These are phyloP conservation scores for Colletotrichum zoysiae DNA, from an alignment of 2,329 filamentous ascomycete genomes.

Conservation along the genomic window DNA sequence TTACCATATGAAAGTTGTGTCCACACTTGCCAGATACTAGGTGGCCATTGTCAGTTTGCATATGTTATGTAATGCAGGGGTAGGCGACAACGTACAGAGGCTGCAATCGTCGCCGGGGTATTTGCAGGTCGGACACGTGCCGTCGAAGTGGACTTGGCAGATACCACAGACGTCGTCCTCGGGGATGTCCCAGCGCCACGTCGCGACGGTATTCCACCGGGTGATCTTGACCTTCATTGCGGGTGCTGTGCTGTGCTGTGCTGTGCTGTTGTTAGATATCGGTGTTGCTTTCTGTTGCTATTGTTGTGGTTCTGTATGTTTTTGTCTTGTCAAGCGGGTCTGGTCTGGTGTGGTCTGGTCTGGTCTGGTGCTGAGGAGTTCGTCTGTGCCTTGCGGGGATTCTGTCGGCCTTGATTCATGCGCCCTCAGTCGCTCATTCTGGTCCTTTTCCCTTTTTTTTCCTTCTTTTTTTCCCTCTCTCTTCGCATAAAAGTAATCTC, in stretches of 20 bases:
- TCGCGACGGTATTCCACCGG: slow-evolving; percentile 93
- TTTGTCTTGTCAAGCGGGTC: not conserved
- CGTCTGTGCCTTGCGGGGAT: not conserved
- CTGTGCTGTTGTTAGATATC: not conserved
- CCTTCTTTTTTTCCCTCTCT: not conserved
- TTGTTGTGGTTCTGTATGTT: not conserved
- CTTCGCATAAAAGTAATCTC: slow-evolving; percentile 15
- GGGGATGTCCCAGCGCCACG: slow-evolving; percentile 97
- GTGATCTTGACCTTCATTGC: slow-evolving; percentile 95
- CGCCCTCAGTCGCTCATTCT: not conserved
- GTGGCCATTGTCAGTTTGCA: not conserved
- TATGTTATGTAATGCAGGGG: no score
- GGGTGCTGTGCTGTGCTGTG: not conserved
- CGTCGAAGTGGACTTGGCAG: slow-evolving; percentile 97
- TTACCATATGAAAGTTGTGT: slow-evolving; percentile 97
- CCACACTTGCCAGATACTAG: slow-evolving; percentile 95
- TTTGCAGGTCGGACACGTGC: slow-evolving; percentile 97
- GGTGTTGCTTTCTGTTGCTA: not conserved
- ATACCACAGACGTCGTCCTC: slow-evolving; percentile 99
- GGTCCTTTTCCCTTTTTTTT: no score
- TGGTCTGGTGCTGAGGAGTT: not conserved
- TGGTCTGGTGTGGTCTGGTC: not conserved
- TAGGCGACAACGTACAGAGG: slow-evolving; percentile 71
- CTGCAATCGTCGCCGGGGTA: slow-evolving; percentile 97
- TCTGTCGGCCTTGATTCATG: not conserved